phyloP scores from a whole-genome alignment of 176 grass and related monocot species.

The Zea luxurians region DNA sequence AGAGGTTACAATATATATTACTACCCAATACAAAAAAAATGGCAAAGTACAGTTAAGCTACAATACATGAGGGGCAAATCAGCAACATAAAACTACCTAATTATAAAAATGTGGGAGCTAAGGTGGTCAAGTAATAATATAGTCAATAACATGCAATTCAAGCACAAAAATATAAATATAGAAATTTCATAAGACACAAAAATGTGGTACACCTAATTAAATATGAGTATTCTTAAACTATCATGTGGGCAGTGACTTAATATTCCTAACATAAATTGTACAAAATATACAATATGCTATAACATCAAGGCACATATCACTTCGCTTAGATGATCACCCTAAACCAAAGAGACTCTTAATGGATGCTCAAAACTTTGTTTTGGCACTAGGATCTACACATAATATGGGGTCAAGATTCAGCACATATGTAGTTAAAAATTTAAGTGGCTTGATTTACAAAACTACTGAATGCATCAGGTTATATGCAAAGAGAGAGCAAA shows the following conservation, averaged over 20 bases:
- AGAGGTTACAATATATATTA: constrained; percentile 25
- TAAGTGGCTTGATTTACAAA: constrained; percentile 16
- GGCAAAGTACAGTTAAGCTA: constrained; percentile 19
- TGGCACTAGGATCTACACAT: background rate
- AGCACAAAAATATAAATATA: constrained; percentile 7
- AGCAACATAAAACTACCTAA: constrained; percentile 20
- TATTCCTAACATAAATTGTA: constrained; percentile 5
- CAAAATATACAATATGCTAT: constrained; percentile 1
- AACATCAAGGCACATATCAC: background rate
- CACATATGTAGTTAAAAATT: background rate
- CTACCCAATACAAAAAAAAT: constrained; percentile 46
- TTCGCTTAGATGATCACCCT: constrained; percentile 4
- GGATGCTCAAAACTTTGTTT: constrained; percentile 2
- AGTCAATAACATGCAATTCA: constrained; percentile 8
- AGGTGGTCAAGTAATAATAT: constrained; percentile 19
- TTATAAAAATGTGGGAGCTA: background rate
- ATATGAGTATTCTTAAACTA: background rate
- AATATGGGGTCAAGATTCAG: constrained; percentile 8
- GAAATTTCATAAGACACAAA: constrained; percentile 2
- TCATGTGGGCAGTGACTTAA: background rate
- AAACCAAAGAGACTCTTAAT: constrained; percentile 19
- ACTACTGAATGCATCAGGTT: background rate
- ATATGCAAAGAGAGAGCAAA: constrained; percentile 13
- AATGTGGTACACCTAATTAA: background rate
- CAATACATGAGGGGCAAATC: constrained; percentile 18